These are phyloP conservation scores for Helicocarpus griseus DNA, from an alignment of 2,329 filamentous ascomycete genomes.

Conservation along the genomic window DNA sequence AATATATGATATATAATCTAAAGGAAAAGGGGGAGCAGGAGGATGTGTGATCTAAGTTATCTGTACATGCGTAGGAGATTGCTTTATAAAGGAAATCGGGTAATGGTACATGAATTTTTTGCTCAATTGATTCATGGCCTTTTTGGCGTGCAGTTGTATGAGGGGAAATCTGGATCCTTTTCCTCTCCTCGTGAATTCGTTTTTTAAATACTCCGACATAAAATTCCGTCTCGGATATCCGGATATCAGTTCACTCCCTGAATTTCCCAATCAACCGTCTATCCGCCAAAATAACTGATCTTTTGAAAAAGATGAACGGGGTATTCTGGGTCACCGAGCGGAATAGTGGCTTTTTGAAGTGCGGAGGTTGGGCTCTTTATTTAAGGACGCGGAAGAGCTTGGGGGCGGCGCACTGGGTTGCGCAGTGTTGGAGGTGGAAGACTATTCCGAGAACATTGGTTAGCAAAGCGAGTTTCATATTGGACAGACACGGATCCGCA, in stretches of 20 bases:
- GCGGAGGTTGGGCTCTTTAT: slow-evolving; percentile 45
- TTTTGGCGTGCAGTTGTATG: background rate
- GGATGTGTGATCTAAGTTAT: background rate
- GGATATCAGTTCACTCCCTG: background rate
- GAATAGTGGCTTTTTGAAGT: background rate
- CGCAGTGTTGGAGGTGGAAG: slow-evolving; percentile 98
- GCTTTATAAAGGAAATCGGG: background rate
- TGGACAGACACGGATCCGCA: no score
- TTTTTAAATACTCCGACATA: background rate
- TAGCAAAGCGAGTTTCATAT: background rate
- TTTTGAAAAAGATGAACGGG: background rate
- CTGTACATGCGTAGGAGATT: background rate
- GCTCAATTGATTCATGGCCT: background rate
- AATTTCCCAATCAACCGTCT: background rate
- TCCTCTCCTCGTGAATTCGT: background rate
- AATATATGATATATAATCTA: background rate
- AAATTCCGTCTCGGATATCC: background rate
- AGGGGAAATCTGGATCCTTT: background rate
- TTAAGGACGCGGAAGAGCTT: slow-evolving; percentile 91
- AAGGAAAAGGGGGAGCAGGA: background rate
- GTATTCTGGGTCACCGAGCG: background rate
- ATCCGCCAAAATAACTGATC: background rate
- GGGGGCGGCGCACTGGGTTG: slow-evolving; percentile 81
- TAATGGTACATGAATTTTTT: slow-evolving; percentile 4
- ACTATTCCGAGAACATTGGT: slow-evolving; percentile 43